These are phyloP conservation scores for Schizosaccharomyces octosporus DNA, from an alignment of 805 yeast genomes.

Conservation along the genomic window DNA sequence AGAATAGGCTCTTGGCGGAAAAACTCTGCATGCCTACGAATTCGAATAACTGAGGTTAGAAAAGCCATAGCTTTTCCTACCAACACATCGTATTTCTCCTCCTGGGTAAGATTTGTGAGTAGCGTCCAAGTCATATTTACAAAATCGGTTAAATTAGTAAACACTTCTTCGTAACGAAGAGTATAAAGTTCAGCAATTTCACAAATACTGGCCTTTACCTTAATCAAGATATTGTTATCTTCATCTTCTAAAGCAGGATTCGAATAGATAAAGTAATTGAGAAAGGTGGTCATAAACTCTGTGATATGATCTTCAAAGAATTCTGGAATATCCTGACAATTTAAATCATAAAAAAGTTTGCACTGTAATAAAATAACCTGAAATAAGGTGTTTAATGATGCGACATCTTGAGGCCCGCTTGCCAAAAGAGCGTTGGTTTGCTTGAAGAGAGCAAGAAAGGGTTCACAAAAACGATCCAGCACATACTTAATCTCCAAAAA, in stretches of 20 bases:
- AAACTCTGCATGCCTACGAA: conserved; percentile 37
- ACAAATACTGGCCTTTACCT: conserved; percentile 56
- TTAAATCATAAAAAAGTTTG: conserved; percentile 75
- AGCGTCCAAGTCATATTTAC: conserved; percentile 65
- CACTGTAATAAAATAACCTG: conserved; percentile 47
- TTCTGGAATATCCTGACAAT: conserved; percentile 95
- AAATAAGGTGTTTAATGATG: conserved; percentile 30
- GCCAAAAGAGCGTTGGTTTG: conserved; percentile 44
- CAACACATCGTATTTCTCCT: conserved; percentile 60
- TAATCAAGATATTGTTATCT: conserved; percentile 38
- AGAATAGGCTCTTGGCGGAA: conserved; percentile 36
- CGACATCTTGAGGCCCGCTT: conserved; percentile 20
- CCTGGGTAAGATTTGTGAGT: conserved; percentile 36
- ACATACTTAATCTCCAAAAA: conserved; percentile 74
- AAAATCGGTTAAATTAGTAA: conserved; percentile 49
- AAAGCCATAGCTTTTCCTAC: conserved; percentile 62
- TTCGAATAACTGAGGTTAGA: conserved; percentile 53
- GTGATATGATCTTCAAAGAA: conserved; percentile 79
- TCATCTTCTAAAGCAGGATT: conserved; percentile 30
- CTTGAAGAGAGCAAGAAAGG: conserved; percentile 47
- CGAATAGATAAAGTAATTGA: conserved; percentile 46
- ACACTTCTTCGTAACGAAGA: conserved; percentile 76
- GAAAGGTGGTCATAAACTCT: conserved; percentile 54
- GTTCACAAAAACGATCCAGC: conserved; percentile 53
- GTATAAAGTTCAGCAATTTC: conserved; percentile 70